Conservation (phyloP, 805 yeast genomes). For the Vanderwaltozyma yarrowii region DNA sequence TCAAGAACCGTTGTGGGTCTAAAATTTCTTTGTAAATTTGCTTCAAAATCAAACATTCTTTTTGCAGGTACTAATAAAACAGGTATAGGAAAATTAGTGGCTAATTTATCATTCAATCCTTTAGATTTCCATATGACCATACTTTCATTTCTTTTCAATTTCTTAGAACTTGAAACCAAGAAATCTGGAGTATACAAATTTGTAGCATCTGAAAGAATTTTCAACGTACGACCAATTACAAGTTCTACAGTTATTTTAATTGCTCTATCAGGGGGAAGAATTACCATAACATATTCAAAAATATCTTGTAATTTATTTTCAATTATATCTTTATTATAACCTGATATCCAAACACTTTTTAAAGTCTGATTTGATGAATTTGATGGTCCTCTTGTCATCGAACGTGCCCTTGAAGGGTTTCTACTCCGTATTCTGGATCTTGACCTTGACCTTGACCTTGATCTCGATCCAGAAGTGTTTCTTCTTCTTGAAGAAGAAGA, state of each 20-base stretch:
- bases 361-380: neutral
- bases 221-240: conserved; percentile 20
- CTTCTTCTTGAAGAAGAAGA: neutral
- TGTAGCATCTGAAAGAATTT: conserved; percentile 20
- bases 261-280: conserved; percentile 9
- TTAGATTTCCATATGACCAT: conserved; percentile 20
- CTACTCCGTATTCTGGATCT: conserved; percentile 5
- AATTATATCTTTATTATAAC: conserved; percentile 20
- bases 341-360: conserved; percentile 22
- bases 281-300: conserved; percentile 14
- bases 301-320: conserved; percentile 16
- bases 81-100: conserved; percentile 22
- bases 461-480: conserved; percentile 4
- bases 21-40: conserved; percentile 8
- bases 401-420: neutral
- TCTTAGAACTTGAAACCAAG: conserved; percentile 18
- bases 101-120: conserved; percentile 17
- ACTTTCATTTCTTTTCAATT: conserved; percentile 16
- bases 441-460: conserved; percentile 7
- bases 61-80: conserved; percentile 22
- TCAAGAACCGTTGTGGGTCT: neutral
- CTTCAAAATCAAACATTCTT: conserved; percentile 22
- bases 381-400: conserved; percentile 1
- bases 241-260: conserved; percentile 28
- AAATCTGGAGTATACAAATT: conserved; percentile 28